Evolutionary conservation across 2,329 filamentous ascomycete genomes (phyloP).

Genomic region (Cyphellophora europaea): DNA sequence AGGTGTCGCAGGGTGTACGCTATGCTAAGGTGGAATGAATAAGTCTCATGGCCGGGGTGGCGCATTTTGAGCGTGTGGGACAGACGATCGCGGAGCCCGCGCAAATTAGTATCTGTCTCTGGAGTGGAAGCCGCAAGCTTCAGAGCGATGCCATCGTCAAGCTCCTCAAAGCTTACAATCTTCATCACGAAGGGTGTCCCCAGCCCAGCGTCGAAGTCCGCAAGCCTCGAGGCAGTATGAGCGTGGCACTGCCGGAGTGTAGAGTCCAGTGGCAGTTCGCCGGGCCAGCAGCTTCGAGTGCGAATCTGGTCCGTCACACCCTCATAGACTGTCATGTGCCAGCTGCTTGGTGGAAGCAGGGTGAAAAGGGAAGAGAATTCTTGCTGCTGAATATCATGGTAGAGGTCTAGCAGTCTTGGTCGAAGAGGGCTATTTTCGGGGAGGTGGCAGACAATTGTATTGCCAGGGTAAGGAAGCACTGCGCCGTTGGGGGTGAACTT

Average conservation of each 20-base stretch:
- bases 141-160: slow-evolving; percentile 5
- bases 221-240: neutral
- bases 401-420: slow-evolving; percentile 1
- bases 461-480: slow-evolving; percentile 5
- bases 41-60: slow-evolving; percentile 4
- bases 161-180: slow-evolving; percentile 1
- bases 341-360: slow-evolving; percentile 5
- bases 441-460: slow-evolving; percentile 7
- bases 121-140: slow-evolving; percentile 2
- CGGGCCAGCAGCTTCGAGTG: slow-evolving; percentile 3
- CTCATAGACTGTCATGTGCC: slow-evolving; percentile 9
- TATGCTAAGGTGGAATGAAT: slow-evolving; percentile 6
- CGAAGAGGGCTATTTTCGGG: slow-evolving; percentile 1
- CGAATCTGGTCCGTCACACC: slow-evolving; percentile 6
- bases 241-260: slow-evolving; percentile 2
- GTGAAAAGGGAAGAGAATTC: slow-evolving; percentile 2
- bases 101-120: slow-evolving; percentile 2
- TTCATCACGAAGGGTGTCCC: slow-evolving; percentile 3
- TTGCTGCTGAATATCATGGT: slow-evolving; percentile 2
- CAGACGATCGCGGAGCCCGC: slow-evolving; percentile 3
- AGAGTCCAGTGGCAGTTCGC: slow-evolving; percentile 1
- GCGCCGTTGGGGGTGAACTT: slow-evolving; percentile 8
- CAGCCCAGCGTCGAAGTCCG: slow-evolving; percentile 2
- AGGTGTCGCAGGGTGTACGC: slow-evolving; percentile 3
- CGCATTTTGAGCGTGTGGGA: slow-evolving; percentile 2